phyloP scores from a whole-genome alignment of 2,329 filamentous ascomycete species.

The Fusarium pseudocircinatum region DNA sequence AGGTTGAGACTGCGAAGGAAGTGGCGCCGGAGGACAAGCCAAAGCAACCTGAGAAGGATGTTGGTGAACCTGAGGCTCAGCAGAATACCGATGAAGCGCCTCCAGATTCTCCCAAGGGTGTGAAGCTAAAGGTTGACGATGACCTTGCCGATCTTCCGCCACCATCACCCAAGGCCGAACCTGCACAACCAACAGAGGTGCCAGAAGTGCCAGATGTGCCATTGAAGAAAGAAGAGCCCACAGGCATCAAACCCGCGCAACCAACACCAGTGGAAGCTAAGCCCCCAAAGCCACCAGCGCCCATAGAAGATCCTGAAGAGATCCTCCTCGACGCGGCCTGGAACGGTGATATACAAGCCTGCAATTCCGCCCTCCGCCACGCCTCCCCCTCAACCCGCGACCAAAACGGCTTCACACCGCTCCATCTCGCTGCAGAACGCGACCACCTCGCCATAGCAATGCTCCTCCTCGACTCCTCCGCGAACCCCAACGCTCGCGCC shows the following conservation, averaged over 20 bases:
- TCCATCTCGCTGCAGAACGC: slow-evolving; percentile 46
- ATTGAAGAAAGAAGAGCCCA: not conserved
- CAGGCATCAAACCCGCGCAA: not conserved
- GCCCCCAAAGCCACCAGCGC: not conserved
- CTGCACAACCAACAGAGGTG: not conserved
- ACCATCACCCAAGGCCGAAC: not conserved
- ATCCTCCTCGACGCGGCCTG: slow-evolving; percentile 47
- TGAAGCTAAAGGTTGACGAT: slow-evolving; percentile 11
- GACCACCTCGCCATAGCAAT: slow-evolving; percentile 48
- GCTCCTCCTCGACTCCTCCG: slow-evolving; percentile 45
- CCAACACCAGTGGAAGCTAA: not conserved
- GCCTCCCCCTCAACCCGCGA: slow-evolving; percentile 42
- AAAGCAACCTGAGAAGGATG: not conserved
- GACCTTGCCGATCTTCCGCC: not conserved
- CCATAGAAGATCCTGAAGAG: slow-evolving; percentile 34
- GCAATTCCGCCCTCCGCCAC: slow-evolving; percentile 37
- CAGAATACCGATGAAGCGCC: accelerated
- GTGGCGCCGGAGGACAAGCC: not conserved
- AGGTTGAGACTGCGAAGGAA: not conserved
- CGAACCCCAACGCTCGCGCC: slow-evolving; percentile 41
- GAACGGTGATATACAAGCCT: slow-evolving; percentile 44
- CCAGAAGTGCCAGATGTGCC: not conserved
- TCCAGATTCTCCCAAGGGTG: not conserved
- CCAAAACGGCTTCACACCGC: slow-evolving; percentile 43
- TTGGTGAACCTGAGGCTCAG: not conserved